Base-by-base conservation (phyloP, 2,329 filamentous ascomycete species). In the Cadophora sp. region DNA sequence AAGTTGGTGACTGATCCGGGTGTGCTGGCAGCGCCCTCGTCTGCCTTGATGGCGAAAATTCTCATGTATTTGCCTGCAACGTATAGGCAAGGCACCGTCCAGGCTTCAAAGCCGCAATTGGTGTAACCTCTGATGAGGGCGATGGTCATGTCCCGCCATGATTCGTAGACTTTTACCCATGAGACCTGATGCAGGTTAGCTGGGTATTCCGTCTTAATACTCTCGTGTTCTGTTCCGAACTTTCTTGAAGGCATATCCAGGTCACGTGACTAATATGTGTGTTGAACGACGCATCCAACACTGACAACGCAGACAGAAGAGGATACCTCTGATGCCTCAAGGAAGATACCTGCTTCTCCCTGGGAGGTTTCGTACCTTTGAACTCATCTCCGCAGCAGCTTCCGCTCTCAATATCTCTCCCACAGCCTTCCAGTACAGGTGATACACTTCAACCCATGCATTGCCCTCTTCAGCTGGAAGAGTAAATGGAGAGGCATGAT, bases 51-150 rank as follows among this genome's bases (percentile, higher is more conserved):
- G 58, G 96, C 96, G 79, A 97, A 96, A 51, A 91, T 82, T 67
- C 96, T 86, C 67, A 99, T 80, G 77, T 96, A 94, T 79, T 93
- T 97, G 64, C 94, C 94, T 27, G 91, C 89, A 62, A 91, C 86
- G 76, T 98, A 98, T 47, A 99, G 84, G 76, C 92, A 94, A 3
- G 96, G 94, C 61, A 99, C 89, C 0, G 94, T 96, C 95, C 96
- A 99, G 39, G 93, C 90, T 71, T 93, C 89, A 73, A 98, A 93
- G 2, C 87, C 85, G 64, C 85, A 83, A 71, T 86, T 90, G 43
- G 89, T 90, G 77, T 97, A 97, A 39, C 93, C 94, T 72, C 93
- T 88, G 66, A 94, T 89, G 47, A 98, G 83, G 58, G 84, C 83
- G 70, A 91, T 91, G 55, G 91, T 88, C 69, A 98, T 77, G 48